Evolutionary conservation across 192 early-diverging fungal species (phyloP).

Genomic region (Backusella parvicylindrica): DNA sequence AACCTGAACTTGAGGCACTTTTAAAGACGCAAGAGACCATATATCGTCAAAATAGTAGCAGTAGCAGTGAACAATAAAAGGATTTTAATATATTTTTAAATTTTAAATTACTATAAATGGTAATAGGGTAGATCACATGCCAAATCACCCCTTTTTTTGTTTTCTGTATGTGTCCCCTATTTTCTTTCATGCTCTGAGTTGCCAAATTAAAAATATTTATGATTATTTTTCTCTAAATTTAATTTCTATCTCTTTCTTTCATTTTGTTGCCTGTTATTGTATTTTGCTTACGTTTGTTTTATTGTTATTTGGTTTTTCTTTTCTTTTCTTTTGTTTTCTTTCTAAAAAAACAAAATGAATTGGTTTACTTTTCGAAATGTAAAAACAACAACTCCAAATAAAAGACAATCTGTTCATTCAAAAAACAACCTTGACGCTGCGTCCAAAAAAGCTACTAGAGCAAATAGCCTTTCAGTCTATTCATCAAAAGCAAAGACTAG

Average conservation of each 20-base stretch:
- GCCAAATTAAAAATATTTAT: not conserved
- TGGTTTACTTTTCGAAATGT: not conserved
- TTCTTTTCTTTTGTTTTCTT: too few species aligned
- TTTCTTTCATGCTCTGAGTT: not conserved
- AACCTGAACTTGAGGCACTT: constrained; percentile 89
- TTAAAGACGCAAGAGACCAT: constrained; percentile 84
- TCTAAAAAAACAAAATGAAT: not conserved
- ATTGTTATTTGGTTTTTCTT: too few species aligned
- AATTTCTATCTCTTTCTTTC: not conserved
- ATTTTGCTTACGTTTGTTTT: not conserved
- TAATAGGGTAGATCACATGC: not conserved
- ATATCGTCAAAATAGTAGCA: constrained; percentile 38
- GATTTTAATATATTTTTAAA: not conserved
- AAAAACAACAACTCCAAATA: not conserved
- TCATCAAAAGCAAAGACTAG: not conserved
- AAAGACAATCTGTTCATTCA: not conserved
- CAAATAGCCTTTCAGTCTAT: not conserved
- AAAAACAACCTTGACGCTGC: not conserved
- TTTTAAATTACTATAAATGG: not conserved
- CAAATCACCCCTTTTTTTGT: not conserved
- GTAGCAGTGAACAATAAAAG: not conserved
- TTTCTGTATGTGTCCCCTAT: not conserved
- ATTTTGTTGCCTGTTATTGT: not conserved
- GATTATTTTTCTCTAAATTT: not conserved
- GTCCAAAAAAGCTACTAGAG: not conserved